Evolutionary conservation across 345 rosid species (phyloP).

Genomic region (Salix arbutifolia): DNA sequence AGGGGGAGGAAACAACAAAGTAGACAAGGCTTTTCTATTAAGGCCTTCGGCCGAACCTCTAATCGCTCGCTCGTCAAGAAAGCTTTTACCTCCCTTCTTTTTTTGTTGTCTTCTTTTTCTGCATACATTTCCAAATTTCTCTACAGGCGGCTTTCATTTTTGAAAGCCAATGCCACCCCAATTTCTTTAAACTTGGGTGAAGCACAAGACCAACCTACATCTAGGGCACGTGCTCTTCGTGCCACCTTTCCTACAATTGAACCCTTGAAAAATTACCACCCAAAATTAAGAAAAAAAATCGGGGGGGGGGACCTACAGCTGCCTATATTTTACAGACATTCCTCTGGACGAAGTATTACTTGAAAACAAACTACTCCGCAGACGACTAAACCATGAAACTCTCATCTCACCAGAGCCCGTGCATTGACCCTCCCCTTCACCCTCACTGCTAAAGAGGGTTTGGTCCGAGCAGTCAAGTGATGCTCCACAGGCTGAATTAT

Average conservation of each 20-base stretch:
- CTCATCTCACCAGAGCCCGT: conserved; percentile 69
- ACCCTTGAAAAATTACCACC: conserved; percentile 19
- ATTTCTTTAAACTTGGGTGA: conserved; percentile 12
- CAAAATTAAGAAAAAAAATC: background rate
- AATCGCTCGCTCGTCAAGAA: conserved; percentile 10
- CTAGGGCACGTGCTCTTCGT: conserved; percentile 11
- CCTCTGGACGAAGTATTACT: conserved; percentile 15
- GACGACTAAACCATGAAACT: conserved; percentile 44
- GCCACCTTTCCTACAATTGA: conserved; percentile 12
- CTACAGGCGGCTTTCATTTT: conserved; percentile 20
- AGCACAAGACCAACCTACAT: conserved; percentile 12
- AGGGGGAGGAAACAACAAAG: background rate
- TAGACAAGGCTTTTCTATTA: background rate
- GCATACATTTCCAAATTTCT: conserved; percentile 10
- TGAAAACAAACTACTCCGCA: conserved; percentile 43
- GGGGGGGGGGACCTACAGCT: background rate
- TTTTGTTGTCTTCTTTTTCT: background rate
- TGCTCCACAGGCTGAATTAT: conserved; percentile 91
- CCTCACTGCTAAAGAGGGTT: conserved; percentile 83
- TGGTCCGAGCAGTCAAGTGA: conserved; percentile 94
- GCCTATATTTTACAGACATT: conserved; percentile 27
- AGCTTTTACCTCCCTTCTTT: background rate
- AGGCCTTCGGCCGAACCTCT: conserved; percentile 32
- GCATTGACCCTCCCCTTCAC: conserved; percentile 77
- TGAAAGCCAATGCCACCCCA: conserved; percentile 23